Base-by-base conservation (phyloP, 331 rosid genomes). In the Stylosanthes scabra region DNA sequence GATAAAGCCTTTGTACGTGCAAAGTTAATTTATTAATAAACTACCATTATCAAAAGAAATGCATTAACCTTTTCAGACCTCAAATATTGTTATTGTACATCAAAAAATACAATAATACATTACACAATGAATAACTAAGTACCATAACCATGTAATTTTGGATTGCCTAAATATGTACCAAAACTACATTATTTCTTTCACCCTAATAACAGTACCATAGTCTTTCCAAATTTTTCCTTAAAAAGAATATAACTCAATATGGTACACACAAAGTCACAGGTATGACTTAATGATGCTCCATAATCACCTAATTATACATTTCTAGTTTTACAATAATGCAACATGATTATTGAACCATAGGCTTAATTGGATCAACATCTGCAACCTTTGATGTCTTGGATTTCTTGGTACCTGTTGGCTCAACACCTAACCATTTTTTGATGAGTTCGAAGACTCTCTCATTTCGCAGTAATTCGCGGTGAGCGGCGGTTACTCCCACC, bases 371-470 rank as follows among this genome's bases (percentile, higher is more conserved):
- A 74, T 25, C 28, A 29, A 46, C 80, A 78, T 91, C 87, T 7
- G 74, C 85, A 72, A 93, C 96, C 85, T 80, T 89, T 20, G 94
- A 89, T 37, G 86, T 83, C 77, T 81, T 88, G 5, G 75, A 64
- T 67, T 80, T 86, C 77, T 81, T 80, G 70, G 71, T 55, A 64
- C 54, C 76, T 70, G 58, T 58, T 57, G 83, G 79, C 52, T 89
- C 97, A 49, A 82, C 73, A 74, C 83, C 95, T 82, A 93, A 63
- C 98, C 97, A 93, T 71, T 81, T 86, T 59, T 81, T 72, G 77
- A 93, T 84, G 51, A 25, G 76, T 64, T 78, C 67, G 73, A 93
- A 82, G 40, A 84, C 97, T 39, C 75, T 85, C 68, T 79, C 44
- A 57, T 93, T 82, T 6, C 72, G 56, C 37, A 93, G 70, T 49